Evolutionary conservation across 768 basidiomycete genomes (phyloP), one percentile per base, ranked within the genome.

Genomic region (Mycena sanguinolenta): DNA sequence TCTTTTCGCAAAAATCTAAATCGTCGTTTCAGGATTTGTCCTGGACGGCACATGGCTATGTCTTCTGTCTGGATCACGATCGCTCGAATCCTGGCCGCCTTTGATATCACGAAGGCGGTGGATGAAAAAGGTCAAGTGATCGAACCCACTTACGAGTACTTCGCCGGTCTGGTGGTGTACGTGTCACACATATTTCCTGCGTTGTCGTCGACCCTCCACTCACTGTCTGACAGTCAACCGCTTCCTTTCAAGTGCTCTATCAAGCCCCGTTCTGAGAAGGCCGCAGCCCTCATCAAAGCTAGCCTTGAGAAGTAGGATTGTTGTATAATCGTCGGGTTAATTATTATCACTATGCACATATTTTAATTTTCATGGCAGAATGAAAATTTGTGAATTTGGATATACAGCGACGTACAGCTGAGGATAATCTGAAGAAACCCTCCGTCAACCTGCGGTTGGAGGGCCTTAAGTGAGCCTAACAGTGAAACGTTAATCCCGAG

Each of bases 211-310:
- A 38, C 28, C 28, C 23, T n/a, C n/a, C 1, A 17, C 58, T 39
- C 38, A 39, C 27, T 5, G 38, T 42, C 8, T 59, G 27, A 50
- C 60, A 78, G 77, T 8, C 57, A 71, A 23, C 78, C 78, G 5
- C 46, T 57, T 3, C 77, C 79, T 16, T 81, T 79, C 70, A 67
- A 77, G 59, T 81, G 77, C 58, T 71, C 63, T 23, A 77, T 81
- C 67, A 78, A 63, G 23, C 79, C 79, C 5, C 65, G 80, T 27
- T 80, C 80, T 21, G 63, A 68, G 17, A 63, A 74, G 57, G 73
- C 76, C 4, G 70, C 73, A 36, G 67, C 60, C 2, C 57, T 80
- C 14, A 75, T 81, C 44, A 28, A 39, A 39, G 58, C 58, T 17
- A 39, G 58, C 39, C 34, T 59, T 19, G 17, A 59, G 8, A 59